phyloP scores from a whole-genome alignment of 2,329 filamentous ascomycete species.

The Calycina herbarum region DNA sequence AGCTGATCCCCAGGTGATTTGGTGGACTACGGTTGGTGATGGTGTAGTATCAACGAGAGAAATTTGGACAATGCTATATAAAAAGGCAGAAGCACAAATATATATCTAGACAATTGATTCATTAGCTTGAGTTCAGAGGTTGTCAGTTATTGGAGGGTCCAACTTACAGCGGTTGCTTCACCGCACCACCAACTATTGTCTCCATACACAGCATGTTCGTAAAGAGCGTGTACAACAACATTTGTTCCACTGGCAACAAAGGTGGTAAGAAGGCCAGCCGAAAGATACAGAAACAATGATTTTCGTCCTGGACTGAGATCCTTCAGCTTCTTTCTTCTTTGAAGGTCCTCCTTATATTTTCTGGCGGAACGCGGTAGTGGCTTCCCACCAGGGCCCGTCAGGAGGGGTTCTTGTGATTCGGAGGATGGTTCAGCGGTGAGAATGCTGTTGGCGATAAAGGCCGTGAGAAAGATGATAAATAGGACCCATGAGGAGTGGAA shows the following conservation, averaged over 20 bases:
- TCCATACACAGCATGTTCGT: conserved; percentile 44
- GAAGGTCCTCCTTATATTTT: conserved; percentile 46
- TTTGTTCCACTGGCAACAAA: conserved; percentile 74
- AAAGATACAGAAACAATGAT: conserved; percentile 73
- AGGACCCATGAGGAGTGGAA: conserved; percentile 62
- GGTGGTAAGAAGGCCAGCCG: conserved; percentile 68
- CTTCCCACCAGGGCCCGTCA: conserved; percentile 83
- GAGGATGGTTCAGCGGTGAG: conserved; percentile 45
- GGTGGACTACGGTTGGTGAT: conserved; percentile 77
- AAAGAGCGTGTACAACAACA: conserved; percentile 73
- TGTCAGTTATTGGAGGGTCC: conserved; percentile 8
- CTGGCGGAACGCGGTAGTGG: conserved; percentile 61
- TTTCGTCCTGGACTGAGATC: conserved; percentile 67
- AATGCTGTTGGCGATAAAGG: conserved; percentile 63
- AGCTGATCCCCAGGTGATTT: conserved; percentile 75
- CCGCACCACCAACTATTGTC: conserved; percentile 79
- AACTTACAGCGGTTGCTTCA: conserved; percentile 70
- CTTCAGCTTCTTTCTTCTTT: conserved; percentile 42
- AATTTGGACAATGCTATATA: conserved; percentile 82
- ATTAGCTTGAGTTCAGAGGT: conserved; percentile 21
- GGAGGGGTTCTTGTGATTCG: conserved; percentile 40
- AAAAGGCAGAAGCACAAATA: conserved; percentile 79
- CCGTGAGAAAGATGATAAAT: conserved; percentile 61
- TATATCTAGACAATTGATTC: conserved; percentile 64
- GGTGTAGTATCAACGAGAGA: conserved; percentile 82